Evolutionary conservation across 805 yeast genomes (phyloP), one percentile per base, ranked within the genome.

Genomic region (Teunomyces tritomae): DNA sequence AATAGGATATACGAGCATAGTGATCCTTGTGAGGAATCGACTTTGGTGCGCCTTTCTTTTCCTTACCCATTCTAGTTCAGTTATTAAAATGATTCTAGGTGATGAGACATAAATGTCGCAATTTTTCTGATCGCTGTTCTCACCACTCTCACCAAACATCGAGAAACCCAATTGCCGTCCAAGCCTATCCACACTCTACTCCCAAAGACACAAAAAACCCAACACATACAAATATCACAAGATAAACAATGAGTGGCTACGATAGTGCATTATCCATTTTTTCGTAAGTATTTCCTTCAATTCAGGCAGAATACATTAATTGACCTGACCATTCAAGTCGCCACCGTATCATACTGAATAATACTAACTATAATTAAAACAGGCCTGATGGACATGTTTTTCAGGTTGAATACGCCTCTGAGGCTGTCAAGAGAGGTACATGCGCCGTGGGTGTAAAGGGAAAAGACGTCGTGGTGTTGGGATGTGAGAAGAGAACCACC

Each of bases 321-420:
- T 32, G 34, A 32, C 11, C 20, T 20, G 16, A 24, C 6, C 8
- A 9, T n/a, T n/a, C 40, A n/a, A 36, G 40, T 34, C 40, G 46
- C 49, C 43, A 28, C 41, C 45, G 28, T 6, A 5, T 16, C 17
- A 27, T 26, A 26, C 17, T n/a, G 43, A 37, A 17, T 16, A 7
- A 24, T 24, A 37, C 40, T 20, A 17, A 17, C 14, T 13, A 6
- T 10, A 6, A 24, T 24, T 8, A 20, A 37, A 7, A n/a, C 57
- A 87, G 94, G 69, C 99, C 99, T 56, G 99, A 92, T 73, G 99
- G 99, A 51, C 97, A 92, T 67, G 96, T 92, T 65, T 92, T 92
- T 77, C 99, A 94, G 78, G 99, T 94, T 36, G 98, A 94, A 69
- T 94, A 94, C 62, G 99, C 99, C 24, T 78, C 87, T 34, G 99